Percentiles rank a stretch among this genome's conserved stretches.
Evolutionary conservation across 805 yeast genomes (phyloP).

Genomic region (Kuraishia ogatae): DNA sequence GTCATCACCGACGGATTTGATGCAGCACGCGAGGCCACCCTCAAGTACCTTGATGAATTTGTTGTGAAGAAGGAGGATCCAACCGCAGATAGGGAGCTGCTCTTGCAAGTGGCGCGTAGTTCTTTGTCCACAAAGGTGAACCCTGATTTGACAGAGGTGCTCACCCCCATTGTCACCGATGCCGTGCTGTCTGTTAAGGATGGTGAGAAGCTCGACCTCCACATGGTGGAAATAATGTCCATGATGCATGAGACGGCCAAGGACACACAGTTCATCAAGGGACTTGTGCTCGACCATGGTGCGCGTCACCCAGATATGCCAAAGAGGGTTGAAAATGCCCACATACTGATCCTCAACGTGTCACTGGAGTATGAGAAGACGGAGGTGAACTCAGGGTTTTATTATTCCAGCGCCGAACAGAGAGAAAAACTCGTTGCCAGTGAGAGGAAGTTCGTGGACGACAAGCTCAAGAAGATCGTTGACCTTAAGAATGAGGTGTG

Average conservation of each 20-base stretch:
- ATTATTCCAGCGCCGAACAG: slow-evolving; percentile 91
- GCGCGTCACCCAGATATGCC: slow-evolving; percentile 99
- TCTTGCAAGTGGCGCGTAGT: slow-evolving; percentile 86
- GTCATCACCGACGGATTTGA: slow-evolving; percentile 94
- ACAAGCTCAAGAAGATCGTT: slow-evolving; percentile 81
- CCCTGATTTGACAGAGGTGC: slow-evolving; percentile 63
- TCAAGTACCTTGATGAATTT: slow-evolving; percentile 61
- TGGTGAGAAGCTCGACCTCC: slow-evolving; percentile 61
- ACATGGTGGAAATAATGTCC: slow-evolving; percentile 97
- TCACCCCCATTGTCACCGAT: slow-evolving; percentile 93
- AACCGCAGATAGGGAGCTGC: slow-evolving; percentile 73
- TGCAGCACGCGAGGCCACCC: slow-evolving; percentile 67
- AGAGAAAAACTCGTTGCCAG: slow-evolving; percentile 89
- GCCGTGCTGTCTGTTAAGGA: slow-evolving; percentile 78
- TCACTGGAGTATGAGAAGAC: slow-evolving; percentile 96
- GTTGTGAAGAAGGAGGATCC: slow-evolving; percentile 34
- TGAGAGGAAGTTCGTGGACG: slow-evolving; percentile 92
- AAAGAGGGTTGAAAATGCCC: slow-evolving; percentile 71
- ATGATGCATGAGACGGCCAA: slow-evolving; percentile 90
- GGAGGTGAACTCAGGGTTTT: slow-evolving; percentile 94
- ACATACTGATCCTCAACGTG: slow-evolving; percentile 82
- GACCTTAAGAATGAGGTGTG: slow-evolving; percentile 92
- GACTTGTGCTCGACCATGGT: slow-evolving; percentile 94
- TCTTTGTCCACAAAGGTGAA: slow-evolving; percentile 84
- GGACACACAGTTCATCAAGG: slow-evolving; percentile 76